Base-by-base conservation (phyloP, 139 green algal genomes). In the Tetraselmis striata region DNA sequence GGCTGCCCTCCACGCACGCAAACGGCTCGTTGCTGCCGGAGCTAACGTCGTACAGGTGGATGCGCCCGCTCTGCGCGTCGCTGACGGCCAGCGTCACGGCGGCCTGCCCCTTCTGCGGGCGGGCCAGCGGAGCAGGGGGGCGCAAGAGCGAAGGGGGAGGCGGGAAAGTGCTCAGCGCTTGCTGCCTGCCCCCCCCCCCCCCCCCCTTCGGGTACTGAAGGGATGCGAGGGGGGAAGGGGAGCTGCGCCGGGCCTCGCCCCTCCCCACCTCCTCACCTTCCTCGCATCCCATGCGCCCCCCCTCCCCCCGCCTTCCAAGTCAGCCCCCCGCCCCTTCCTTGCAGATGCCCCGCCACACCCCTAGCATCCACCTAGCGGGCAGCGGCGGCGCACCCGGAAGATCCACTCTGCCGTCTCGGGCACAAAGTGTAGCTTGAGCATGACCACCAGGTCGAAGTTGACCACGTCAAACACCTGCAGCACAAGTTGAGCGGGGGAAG, bases 361-460 rank as follows among this genome's bases (percentile, higher is more conserved):
- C n/a, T n/a, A n/a, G n/a, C n/a, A n/a, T n/a, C n/a, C n/a, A n/a
- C n/a, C n/a, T n/a, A n/a, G n/a, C n/a, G n/a, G n/a, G n/a, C n/a
- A n/a, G n/a, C n/a, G n/a, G n/a, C n/a, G n/a, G n/a, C 85, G 2
- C 75, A 92, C 92, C 90, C 91, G 90, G 84, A 90, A 97, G 59
- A 95, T 92, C 95, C 96, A 98, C 77, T 94, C 92, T 18, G 90
- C 93, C n/a, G 83, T 92, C 0, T 88, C 88, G 2, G 96, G 95
- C 29, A 90, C 86, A 85, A 92, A 99, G 29, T 83, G 74, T 76
- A 98, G 88, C 31, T 89, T 84, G 59, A 98, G 84, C 96, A 99
- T 99, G 23, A 93, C 87, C 32, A 98, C 97, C 93, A 99, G 97
- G 92, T 99, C 97, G 79, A 98, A 98, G 77, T 87, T 97, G 26